A percentile compares a stretch with the other conserved stretches of the same genome.
Evolutionary conservation across 192 early-diverging fungal genomes (phyloP).

Genomic region (Coemansia sp.): DNA sequence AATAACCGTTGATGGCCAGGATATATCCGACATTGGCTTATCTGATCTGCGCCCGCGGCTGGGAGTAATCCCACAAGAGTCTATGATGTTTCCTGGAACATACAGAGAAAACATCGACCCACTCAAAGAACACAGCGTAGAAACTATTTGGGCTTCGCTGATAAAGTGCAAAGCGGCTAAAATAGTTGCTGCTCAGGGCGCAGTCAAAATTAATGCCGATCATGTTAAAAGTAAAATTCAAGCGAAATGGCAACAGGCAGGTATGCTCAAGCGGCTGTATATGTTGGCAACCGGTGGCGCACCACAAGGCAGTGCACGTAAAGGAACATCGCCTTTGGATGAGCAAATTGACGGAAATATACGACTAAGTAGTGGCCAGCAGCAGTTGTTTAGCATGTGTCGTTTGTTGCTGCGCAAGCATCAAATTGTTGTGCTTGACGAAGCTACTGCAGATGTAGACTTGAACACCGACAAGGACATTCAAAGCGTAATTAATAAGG

Average conservation of each 20-base stretch:
- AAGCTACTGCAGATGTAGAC: slow-evolving; percentile 67
- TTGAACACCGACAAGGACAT: slow-evolving; percentile 13
- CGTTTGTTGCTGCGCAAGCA: slow-evolving; percentile 56
- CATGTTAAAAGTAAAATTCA: neutral
- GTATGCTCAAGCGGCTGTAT: neutral
- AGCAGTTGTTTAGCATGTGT: slow-evolving; percentile 63
- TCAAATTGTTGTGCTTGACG: slow-evolving; percentile 62
- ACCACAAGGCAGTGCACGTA: slow-evolving; percentile 31
- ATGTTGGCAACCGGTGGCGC: neutral
- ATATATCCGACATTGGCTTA: slow-evolving; percentile 62
- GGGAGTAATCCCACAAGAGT: slow-evolving; percentile 68
- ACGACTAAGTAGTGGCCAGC: slow-evolving; percentile 52
- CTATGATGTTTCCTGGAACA: slow-evolving; percentile 62
- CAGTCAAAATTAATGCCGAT: neutral
- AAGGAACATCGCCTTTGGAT: neutral
- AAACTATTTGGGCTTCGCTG: slow-evolving; percentile 63
- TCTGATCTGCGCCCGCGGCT: slow-evolving; percentile 37
- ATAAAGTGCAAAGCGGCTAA: slow-evolving; percentile 11
- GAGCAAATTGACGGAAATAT: neutral
- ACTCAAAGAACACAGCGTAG: slow-evolving; percentile 49
- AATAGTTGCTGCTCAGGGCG: neutral
- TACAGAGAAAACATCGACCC: slow-evolving; percentile 67
- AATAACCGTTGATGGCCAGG: slow-evolving; percentile 70
- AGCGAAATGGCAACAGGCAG: neutral
- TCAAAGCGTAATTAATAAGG: slow-evolving; percentile 37